Conservation (phyloP, 257 asterid genomes). For the Agastache rugosa region DNA sequence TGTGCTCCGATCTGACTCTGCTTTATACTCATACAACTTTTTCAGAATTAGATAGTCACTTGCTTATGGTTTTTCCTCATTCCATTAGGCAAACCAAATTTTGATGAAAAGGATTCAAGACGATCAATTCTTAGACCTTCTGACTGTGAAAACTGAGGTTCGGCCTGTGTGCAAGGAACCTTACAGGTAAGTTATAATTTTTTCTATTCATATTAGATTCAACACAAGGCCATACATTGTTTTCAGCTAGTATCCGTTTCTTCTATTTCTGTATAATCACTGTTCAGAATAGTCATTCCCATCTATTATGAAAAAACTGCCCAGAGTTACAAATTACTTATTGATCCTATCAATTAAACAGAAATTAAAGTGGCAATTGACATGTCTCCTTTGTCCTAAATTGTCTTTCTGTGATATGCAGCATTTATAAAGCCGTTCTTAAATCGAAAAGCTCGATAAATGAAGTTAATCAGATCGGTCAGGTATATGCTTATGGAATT, state of each 20-base stretch:
- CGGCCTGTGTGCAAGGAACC: conserved; percentile 87
- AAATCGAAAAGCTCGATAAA: conserved; percentile 63
- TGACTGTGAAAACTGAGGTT: conserved; percentile 76
- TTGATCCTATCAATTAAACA: background rate
- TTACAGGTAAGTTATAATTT: conserved; percentile 61
- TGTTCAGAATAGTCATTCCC: conserved; percentile 3
- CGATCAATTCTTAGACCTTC: conserved; percentile 85
- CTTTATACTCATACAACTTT: background rate
- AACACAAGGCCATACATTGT: background rate
- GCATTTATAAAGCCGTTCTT: conserved; percentile 59
- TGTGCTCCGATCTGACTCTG: background rate
- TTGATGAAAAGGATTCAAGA: conserved; percentile 78
- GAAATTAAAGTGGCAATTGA: conserved; percentile 17
- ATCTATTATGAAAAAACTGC: conserved; percentile 9
- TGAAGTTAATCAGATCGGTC: conserved; percentile 87
- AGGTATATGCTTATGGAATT: conserved; percentile 54
- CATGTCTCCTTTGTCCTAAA: conserved; percentile 25
- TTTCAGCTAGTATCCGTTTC: conserved; percentile 1
- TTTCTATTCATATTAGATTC: conserved; percentile 24
- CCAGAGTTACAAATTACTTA: conserved; percentile 6
- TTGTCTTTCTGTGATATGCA: conserved; percentile 42
- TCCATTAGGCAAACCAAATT: conserved; percentile 70
- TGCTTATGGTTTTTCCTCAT: conserved; percentile 33
- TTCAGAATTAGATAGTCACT: background rate
- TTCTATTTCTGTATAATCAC: background rate